These are phyloP conservation scores for Penicillium brasilianum DNA, from an alignment of 2,329 filamentous ascomycete genomes.

Conservation along the genomic window DNA sequence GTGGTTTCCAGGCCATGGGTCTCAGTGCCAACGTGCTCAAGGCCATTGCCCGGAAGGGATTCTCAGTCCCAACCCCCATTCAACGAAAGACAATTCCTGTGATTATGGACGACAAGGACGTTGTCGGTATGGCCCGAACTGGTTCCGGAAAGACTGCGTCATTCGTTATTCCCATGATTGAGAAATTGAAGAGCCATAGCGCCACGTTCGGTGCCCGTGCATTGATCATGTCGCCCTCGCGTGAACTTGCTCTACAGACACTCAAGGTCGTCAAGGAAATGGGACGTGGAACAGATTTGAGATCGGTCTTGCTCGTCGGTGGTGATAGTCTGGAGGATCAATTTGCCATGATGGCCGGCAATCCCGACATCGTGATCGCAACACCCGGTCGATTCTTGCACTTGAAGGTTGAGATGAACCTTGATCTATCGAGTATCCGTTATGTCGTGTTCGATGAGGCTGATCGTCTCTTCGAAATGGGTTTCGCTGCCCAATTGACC, in stretches of 20 bases:
- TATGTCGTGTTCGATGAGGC: constrained; percentile 99
- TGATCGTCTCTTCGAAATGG: constrained; percentile 97
- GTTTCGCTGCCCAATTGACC: constrained; percentile 88
- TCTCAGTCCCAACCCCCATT: constrained; percentile 94
- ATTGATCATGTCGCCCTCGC: constrained; percentile 86
- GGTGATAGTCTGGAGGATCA: constrained; percentile 96
- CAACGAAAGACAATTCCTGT: constrained; percentile 96
- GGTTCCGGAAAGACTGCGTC: constrained; percentile 98
- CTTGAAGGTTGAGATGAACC: constrained; percentile 92
- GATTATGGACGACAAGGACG: constrained; percentile 85
- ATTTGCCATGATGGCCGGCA: constrained; percentile 87
- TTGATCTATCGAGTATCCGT: constrained; percentile 86
- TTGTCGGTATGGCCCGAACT: constrained; percentile 99
- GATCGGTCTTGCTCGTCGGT: constrained; percentile 87
- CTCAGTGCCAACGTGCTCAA: constrained; percentile 83
- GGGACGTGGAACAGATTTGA: constrained; percentile 85
- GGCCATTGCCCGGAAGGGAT: constrained; percentile 91
- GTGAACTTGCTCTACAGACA: constrained; percentile 93
- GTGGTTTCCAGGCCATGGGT: constrained; percentile 95
- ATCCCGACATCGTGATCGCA: constrained; percentile 96
- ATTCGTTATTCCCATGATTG: constrained; percentile 98
- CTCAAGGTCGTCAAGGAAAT: constrained; percentile 96
- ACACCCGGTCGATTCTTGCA: constrained; percentile 96
- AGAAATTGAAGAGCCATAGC: constrained; percentile 87
- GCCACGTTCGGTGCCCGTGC: constrained; percentile 83